Evolutionary conservation across 148 eudicot genomes (phyloP), one percentile per base, ranked within the genome.

Genomic region (Polygonum maritimum): DNA sequence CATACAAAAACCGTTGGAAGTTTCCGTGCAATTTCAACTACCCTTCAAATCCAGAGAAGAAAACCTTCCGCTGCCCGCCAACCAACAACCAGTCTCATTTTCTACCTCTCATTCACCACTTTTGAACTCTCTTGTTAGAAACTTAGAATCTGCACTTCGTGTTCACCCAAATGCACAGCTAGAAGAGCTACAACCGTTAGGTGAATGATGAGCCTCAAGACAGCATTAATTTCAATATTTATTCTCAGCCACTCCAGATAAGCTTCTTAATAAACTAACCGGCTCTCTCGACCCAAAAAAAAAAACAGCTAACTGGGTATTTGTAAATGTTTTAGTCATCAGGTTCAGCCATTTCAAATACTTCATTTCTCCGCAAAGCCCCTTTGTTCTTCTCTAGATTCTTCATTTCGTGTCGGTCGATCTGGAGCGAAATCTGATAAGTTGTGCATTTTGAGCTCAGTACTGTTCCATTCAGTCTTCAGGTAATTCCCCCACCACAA

Each of bases 41-140:
- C 71, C 71, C 41, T 67, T 67, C 71, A 67, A 67, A 67, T 67
- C 1, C 21, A 67, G 41, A 15, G 7, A 16, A 16, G 18, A 35
- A 38, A 21, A 11, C 9, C 44, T 14, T 67, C 44, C 19, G 45
- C 21, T 67, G 71, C 71, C 44, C 71, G 71, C 71, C 71, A 65
- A 33, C 39, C 41, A 65, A 35, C 71, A 8, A 67, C 71, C 44
- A 16, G 71, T 67, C 71, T 38, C 71, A 36, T 67, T 11, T 38
- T 38, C 71, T 33, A 67, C 36, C 71, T 67, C 44, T 67, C 71
- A 41, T 65, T 22, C 65, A 21, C 33, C 65, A 58, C 63, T 57
- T 12, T 58, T 58, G 35, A 58, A 58, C 58, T n/a, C 58, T 54
- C 58, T 16, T 22, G 7, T n/a, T n/a, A 26, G 31, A 26, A 26